phyloP scores from a whole-genome alignment of 805 yeast species.

The Naumovozyma dairenensis region DNA sequence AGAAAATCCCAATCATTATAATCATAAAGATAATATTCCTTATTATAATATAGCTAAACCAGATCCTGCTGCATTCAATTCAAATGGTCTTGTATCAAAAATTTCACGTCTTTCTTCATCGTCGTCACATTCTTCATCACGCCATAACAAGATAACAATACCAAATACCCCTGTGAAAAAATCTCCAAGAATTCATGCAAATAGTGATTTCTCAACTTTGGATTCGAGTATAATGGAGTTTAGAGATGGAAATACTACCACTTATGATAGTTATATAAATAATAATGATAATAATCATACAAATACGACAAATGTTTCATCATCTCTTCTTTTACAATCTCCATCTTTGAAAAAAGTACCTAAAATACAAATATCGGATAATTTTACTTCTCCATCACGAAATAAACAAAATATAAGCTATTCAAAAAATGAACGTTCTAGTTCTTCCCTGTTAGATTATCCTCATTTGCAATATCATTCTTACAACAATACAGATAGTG shows the following conservation, averaged over 20 bases:
- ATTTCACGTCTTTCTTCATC: slow-evolving; percentile 8
- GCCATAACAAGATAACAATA: slow-evolving; percentile 16
- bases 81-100: slow-evolving; percentile 25
- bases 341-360: slow-evolving; percentile 12
- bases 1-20: slow-evolving; percentile 4
- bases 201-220: slow-evolving; percentile 3
- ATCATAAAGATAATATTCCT: slow-evolving; percentile 5
- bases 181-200: slow-evolving; percentile 19
- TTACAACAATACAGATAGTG: neutral
- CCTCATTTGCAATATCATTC: neutral
- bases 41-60: slow-evolving; percentile 16
- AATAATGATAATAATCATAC: slow-evolving; percentile 10
- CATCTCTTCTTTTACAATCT: slow-evolving; percentile 12
- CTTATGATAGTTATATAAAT: slow-evolving; percentile 6
- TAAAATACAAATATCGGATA: slow-evolving; percentile 5
- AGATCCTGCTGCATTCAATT: slow-evolving; percentile 20
- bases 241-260: too few relatives aligned
- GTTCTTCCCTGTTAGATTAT: neutral
- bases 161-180: slow-evolving; percentile 28
- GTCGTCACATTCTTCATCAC: too few relatives aligned
- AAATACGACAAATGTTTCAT: slow-evolving; percentile 5
- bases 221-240: slow-evolving; percentile 11
- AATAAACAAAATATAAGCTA: neutral
- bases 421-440: neutral
- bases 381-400: neutral